Evolutionary conservation across 1,284 basidiomycete genomes (phyloP), one percentile per base, ranked within the genome.

Genomic region (Malassezia sp.): DNA sequence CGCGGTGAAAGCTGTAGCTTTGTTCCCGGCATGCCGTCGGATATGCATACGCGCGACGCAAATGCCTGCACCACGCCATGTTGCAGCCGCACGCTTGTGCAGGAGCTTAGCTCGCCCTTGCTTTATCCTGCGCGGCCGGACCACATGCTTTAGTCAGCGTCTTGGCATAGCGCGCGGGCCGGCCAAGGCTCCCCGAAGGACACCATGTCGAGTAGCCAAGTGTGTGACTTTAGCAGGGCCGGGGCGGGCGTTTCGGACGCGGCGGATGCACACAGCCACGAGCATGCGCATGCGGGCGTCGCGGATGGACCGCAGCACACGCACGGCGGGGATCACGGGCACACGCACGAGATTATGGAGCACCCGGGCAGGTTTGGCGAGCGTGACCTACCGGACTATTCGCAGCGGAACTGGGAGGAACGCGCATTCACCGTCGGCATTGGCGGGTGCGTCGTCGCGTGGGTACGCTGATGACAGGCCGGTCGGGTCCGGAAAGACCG

Each of bases 401-500:
- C 80, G 6, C 72, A 73, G 2, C 77, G 91, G 29, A 84, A 90
- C 74, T 97, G 89, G 71, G 78, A 80, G 43, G 90, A 96, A 73
- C 76, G 91, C 52, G 90, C 87, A 1, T 97, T 97, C 73, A 97
- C 91, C 0, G 76, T 97, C 47, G 91, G 91, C 4, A 96, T 96
- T 49, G 91, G 91, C 63, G 91, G 90, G 86, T 89, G 65, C 51
- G 79, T 34, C 15, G 17, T 2, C 18, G 37, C 5, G 14, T n/a
- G n/a, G n/a, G 12, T 38, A 11, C 33, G 24, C 41, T 29, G 5
- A 38, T 30, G 14, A 4, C 42, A 54, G 47, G 2, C 67, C 91
- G 1, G 91, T 97, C 17, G 93, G 93, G 10, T 93, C 89, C 1
- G 93, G 93, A 11, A 96, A 97, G 76, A 97, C 91, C 0, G 91